These are phyloP conservation scores for Petrea volubilis DNA, from an alignment of 257 asterid species.

Conservation along the genomic window DNA sequence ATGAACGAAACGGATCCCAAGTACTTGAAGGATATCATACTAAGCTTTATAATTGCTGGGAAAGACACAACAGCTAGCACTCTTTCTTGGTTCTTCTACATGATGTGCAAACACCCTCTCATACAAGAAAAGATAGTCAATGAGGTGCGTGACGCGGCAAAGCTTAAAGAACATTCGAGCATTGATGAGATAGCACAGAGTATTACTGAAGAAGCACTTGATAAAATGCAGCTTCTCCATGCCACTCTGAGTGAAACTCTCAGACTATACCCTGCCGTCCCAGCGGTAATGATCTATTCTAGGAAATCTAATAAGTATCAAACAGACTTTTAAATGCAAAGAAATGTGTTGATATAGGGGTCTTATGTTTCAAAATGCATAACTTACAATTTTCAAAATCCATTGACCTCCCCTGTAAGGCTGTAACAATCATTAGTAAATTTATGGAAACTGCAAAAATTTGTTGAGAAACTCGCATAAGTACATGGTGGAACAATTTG, in stretches of 20 bases:
- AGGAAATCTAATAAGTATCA: not conserved
- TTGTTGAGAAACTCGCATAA: not conserved
- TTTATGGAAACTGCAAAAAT: no score
- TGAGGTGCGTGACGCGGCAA: constrained; percentile 45
- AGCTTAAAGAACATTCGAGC: constrained; percentile 20
- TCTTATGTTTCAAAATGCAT: no score
- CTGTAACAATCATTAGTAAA: no score
- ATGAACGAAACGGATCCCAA: constrained; percentile 60
- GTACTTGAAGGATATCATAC: constrained; percentile 64
- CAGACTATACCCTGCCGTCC: constrained; percentile 66
- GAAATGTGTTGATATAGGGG: no score
- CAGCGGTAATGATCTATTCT: constrained; percentile 39
- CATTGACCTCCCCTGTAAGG: no score
- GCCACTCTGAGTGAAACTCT: constrained; percentile 68
- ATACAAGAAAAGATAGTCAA: constrained; percentile 45
- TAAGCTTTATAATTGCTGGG: constrained; percentile 76
- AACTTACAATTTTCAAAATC: no score
- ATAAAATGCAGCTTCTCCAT: constrained; percentile 66
- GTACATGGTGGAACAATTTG: not conserved
- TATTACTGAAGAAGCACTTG: constrained; percentile 56
- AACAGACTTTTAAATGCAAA: no score
- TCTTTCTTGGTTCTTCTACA: constrained; percentile 74
- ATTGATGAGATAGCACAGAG: constrained; percentile 41
- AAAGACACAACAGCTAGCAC: constrained; percentile 71
- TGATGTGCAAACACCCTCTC: constrained; percentile 67